Base-by-base conservation (phyloP, 164 flowering plant genomes). In the Sedum album region DNA sequence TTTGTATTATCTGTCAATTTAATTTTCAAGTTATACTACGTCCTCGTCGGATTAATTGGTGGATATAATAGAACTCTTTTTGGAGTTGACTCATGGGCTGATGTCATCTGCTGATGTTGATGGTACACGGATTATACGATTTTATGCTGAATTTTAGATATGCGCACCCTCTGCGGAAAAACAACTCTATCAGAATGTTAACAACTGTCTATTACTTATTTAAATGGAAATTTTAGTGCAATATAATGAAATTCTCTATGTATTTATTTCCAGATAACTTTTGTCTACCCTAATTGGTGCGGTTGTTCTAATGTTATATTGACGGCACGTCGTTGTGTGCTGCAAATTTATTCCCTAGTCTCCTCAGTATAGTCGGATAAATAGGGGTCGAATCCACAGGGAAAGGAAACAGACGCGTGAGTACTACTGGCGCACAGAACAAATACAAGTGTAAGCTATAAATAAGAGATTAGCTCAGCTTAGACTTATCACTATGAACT, bases 71-170 rank as follows among this genome's bases (percentile, higher is more conserved):
- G 13, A 26, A 55, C 61, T 55, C 17, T 2, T 53, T 26, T 57
- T 57, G 31, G 62, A 13, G 79, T 89, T 92, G 99, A 76, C 93
- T 64, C 83, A 86, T 53, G 84, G 85, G 26, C 18, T 30, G 46
- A 72, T 73, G 64, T 77, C 91, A 46, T 73, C 78, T 63, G 76
- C 81, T 72, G 86, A 83, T 65, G 74, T 89, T 66, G 98, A 95
- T 76, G 87, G 86, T 75, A 33, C 97, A 92, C 72, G 86, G 83
- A 21, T 78, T 95, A 26, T 95, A 82, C 77, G 98, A 95, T 70
- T 76, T 95, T 82, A 75, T 95, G 49, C 73, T 95, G 73, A 95
- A 95, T 79, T 89, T 89, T 74, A 88, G 97, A 98, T 89, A 77
- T 60, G 68, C 41, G 23, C 49, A 42, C 33, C n/a, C 31, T 51